A percentile compares a stretch with the other conserved stretches of the same genome.
Conservation (phyloP, 257 asterid genomes). For the Linderniella brevidens region DNA sequence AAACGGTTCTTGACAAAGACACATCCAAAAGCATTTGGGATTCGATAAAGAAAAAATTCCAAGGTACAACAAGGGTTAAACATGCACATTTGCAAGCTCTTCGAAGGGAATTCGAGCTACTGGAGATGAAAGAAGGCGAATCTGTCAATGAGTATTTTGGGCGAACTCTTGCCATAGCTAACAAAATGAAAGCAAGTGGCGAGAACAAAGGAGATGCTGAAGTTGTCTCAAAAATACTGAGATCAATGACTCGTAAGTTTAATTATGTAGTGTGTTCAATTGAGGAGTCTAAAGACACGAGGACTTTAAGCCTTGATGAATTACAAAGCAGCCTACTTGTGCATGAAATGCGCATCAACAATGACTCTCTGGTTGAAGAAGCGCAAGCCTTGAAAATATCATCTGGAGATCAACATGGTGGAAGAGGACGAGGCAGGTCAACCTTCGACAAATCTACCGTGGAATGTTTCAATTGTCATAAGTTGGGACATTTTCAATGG, state of each 20-base stretch:
- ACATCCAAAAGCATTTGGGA: not conserved
- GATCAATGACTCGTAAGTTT: not conserved
- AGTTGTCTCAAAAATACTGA: not conserved
- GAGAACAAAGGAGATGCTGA: not conserved
- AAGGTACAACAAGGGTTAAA: not conserved
- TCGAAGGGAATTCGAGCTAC: not conserved
- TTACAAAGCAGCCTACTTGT: not conserved
- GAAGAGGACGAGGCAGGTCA: not conserved
- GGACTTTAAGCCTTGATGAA: not conserved
- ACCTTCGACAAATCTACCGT: not conserved
- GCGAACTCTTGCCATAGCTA: not conserved
- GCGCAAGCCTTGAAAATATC: not conserved
- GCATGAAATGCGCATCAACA: not conserved
- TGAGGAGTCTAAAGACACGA: too few species aligned
- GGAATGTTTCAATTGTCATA: not conserved
- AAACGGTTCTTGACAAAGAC: not conserved
- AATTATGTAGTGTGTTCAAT: not conserved
- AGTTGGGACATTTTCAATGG: not conserved
- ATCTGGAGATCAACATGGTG: not conserved
- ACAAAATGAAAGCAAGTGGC: not conserved
- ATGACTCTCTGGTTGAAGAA: too few species aligned
- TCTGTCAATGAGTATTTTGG: not conserved
- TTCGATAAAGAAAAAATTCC: not conserved
- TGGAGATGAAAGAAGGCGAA: not conserved
- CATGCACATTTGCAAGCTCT: not conserved